Base-by-base conservation (phyloP, 169 alveolate species). In the Cryptosporidium felis region DNA sequence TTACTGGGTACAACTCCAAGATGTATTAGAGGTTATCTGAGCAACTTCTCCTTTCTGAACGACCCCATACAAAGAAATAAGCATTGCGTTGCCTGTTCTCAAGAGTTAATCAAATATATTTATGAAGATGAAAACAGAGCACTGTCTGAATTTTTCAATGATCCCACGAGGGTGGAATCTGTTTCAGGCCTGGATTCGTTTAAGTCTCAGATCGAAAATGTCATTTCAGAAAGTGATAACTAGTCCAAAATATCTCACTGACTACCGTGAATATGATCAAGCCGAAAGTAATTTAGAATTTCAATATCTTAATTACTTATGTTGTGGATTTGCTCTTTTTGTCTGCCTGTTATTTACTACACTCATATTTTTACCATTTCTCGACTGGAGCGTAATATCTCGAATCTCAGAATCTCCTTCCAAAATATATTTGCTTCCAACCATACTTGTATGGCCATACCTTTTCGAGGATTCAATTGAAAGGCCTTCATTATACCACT, bases 331-430 rank as follows among this genome's bases (percentile, higher is more conserved):
- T 61, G 51, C 12, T 44, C 51, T 44, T 44, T 14, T 44, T 56
- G 4, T 42, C 32, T 56, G 80, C 6, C 9, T 74, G 42, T 36
- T 74, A 34, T 74, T 74, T 16, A 21, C 47, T 38, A 74, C 38
- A 21, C 21, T n/a, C 40, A 74, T 51, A 30, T 56, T 74, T 53
- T 74, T 74, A 18, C 67, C 67, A 74, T 47, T 74, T 26, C 60
- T 74, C 8, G 63, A 30, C 38, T 74, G 85, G 26, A 53, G 38
- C 12, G 67, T 18, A 21, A 51, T 38, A 38, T 74, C 67, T 21
- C 36, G 51, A n/a, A 74, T 23, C 56, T 74, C 85, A 18, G 85
- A 51, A n/a, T 40, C 66, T 21, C 85, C 85, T 9, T 58, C 67
- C 21, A 74, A 53, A 10, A 34, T 0, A 74, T 74, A 74, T 53